Evolutionary conservation across 345 rosid genomes (phyloP), one percentile per base, ranked within the genome.

Genomic region (Diplotaxis tenuifolia): DNA sequence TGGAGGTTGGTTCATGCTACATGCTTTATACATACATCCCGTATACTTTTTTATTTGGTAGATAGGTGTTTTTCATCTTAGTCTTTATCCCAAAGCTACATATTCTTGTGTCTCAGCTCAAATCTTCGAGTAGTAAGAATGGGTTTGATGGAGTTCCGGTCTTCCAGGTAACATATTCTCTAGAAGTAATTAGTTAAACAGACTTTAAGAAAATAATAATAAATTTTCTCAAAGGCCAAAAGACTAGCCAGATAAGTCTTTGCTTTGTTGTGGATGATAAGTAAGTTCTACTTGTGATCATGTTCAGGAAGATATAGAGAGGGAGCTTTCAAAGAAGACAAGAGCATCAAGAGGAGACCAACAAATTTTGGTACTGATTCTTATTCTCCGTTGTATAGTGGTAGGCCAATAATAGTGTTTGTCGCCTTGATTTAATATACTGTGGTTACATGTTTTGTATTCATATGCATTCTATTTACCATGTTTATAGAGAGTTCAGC

Each of bases 91-190:
- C 34, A 15, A 57, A 73, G 22, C 14, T 70, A 18, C 7, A 50
- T 42, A 67, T 77, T 19, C 45, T 23, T 81, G 62, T 28, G 58
- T 70, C 21, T 61, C 81, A 91, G 97, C 73, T 91, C 75, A 89
- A 91, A 84, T 75, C 87, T 31, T 70, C 86, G 6, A 81, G 67
- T 81, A 66, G 57, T 29, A 88, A 74, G 75, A 78, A 62, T 67
- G 91, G 89, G 25, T 94, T 94, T 71, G 97, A 94, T 82, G 97
- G 97, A 82, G 98, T 94, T 80, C 98, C 98, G 7, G 88, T 94
- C 71, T 94, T 94, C 64, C 97, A 94, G 97, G 98, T 94, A 75
- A 22, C 59, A 21, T 31, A 15, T 38, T 40, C 49, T 40, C 5
- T 40, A 40, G 16, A 40, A 34, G 40, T 34, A 10, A 34, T 34